Percentiles rank a stretch among this genome's conserved stretches.
Conservation (phyloP, 371 early-diverging fungal species). For the Blastocladiella emersonii region DNA sequence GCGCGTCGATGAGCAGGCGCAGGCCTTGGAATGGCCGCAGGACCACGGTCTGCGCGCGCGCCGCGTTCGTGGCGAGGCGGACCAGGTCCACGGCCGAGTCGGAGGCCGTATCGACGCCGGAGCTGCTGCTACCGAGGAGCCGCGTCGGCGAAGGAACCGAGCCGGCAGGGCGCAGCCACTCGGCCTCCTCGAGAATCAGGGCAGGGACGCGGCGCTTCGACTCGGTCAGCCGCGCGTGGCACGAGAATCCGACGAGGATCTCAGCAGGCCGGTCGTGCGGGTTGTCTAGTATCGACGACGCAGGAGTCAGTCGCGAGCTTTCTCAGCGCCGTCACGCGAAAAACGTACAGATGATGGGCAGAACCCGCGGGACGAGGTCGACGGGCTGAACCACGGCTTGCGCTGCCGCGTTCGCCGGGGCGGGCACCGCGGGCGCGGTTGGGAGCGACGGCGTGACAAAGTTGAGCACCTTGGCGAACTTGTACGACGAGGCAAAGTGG, state of each 20-base stretch:
- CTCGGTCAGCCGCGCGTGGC: constrained; percentile 17
- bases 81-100: neutral
- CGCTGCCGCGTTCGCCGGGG: no score
- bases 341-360: neutral
- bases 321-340: no score
- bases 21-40: neutral
- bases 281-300: constrained; percentile 20
- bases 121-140: no score
- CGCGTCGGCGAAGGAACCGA: no score
- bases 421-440: neutral
- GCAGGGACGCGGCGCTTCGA: constrained; percentile 10
- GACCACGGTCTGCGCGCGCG: neutral
- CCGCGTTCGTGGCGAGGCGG: neutral
- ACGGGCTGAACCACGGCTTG: no score
- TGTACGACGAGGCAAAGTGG: no score
- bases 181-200: constrained; percentile 18
- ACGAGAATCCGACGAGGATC: constrained; percentile 19
- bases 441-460: neutral
- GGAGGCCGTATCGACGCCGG: no score
- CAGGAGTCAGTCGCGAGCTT: no score
- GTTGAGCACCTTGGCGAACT: constrained; percentile 1
- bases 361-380: neutral
- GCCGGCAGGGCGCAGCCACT: constrained; percentile 13
- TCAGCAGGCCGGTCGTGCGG: constrained; percentile 14
- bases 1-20: constrained; percentile 22